These are phyloP conservation scores for Picea glauca DNA, from an alignment of 75 land plant species.

Conservation along the genomic window DNA sequence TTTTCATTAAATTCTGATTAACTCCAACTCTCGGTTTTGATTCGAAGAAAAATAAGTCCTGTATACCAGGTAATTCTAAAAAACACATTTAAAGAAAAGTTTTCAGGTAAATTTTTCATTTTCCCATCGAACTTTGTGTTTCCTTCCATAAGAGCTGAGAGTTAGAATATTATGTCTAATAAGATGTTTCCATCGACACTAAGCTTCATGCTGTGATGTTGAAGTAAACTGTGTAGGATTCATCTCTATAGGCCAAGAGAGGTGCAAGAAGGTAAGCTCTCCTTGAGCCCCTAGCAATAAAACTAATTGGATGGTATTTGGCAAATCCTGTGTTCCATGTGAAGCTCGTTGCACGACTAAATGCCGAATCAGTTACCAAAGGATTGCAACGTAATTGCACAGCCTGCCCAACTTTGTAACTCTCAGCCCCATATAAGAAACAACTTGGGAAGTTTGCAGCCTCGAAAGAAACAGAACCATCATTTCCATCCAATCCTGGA, in stretches of 20 bases:
- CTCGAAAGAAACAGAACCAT: conserved; percentile 57
- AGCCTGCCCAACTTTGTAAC: neutral
- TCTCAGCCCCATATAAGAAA: conserved; percentile 20
- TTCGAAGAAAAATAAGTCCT: no score
- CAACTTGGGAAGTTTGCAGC: conserved; percentile 36
- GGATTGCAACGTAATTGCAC: conserved; percentile 32
- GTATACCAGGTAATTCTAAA: no score
- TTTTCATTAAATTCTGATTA: no score
- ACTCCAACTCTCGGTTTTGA: no score
- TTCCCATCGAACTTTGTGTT: no score
- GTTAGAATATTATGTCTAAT: neutral
- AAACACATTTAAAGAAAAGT: no score
- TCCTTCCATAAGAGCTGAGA: neutral
- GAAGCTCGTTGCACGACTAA: conserved; percentile 53
- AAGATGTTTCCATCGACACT: neutral
- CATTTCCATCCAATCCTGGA: conserved; percentile 45
- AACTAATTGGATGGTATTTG: conserved; percentile 78
- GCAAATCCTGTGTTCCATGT: conserved; percentile 35
- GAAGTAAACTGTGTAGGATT: conserved; percentile 83
- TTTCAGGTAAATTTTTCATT: no score
- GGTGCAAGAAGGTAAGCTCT: conserved; percentile 65
- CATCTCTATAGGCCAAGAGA: conserved; percentile 62
- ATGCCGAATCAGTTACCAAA: conserved; percentile 19
- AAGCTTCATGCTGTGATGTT: conserved; percentile 26
- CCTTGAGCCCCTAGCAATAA: conserved; percentile 55